A percentile compares a stretch with the other conserved stretches of the same genome.
Conservation (phyloP, 2,329 filamentous ascomycete genomes). For the Piedraia hortae region DNA sequence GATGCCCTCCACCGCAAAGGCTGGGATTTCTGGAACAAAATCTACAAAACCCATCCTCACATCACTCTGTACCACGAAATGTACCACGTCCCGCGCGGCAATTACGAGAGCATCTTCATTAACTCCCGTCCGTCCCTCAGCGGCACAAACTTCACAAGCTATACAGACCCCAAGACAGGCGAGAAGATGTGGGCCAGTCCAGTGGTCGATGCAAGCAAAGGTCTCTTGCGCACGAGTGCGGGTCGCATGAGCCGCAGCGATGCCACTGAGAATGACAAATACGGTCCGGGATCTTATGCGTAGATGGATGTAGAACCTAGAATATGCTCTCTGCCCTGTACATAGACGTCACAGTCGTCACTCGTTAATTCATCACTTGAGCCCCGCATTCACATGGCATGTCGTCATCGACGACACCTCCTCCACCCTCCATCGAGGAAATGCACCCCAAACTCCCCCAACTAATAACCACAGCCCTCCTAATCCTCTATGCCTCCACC, state of each 20-base stretch:
- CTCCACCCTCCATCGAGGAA: slow-evolving; percentile 6
- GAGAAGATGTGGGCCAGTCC: slow-evolving; percentile 9
- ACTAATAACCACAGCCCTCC: slow-evolving; percentile 9
- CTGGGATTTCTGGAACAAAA: slow-evolving; percentile 24
- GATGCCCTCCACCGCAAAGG: slow-evolving; percentile 20
- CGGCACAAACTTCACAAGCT: slow-evolving; percentile 6
- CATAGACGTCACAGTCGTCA: too few species aligned
- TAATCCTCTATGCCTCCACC: slow-evolving; percentile 25
- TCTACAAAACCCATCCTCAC: slow-evolving; percentile 13
- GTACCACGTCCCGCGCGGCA: slow-evolving; percentile 2
- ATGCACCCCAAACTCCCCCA: too few species aligned
- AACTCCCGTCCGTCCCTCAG: slow-evolving; percentile 15
- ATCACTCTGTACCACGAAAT: slow-evolving; percentile 28
- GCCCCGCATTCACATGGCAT: too few species aligned
- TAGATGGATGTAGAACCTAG: too few species aligned
- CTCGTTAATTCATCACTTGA: too few species aligned
- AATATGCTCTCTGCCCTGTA: too few species aligned
- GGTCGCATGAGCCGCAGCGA: too few species aligned
- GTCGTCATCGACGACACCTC: slow-evolving; percentile 6
- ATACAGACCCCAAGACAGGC: slow-evolving; percentile 5
- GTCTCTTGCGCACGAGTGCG: too few species aligned
- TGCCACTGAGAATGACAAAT: too few species aligned
- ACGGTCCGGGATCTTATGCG: too few species aligned
- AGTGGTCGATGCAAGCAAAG: slow-evolving; percentile 12
- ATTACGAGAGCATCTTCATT: slow-evolving; percentile 21